A percentile compares a stretch with the other conserved stretches of the same genome.
These are phyloP conservation scores for Glebionis coronaria DNA, from an alignment of 129 eudicot species.

Conservation along the genomic window DNA sequence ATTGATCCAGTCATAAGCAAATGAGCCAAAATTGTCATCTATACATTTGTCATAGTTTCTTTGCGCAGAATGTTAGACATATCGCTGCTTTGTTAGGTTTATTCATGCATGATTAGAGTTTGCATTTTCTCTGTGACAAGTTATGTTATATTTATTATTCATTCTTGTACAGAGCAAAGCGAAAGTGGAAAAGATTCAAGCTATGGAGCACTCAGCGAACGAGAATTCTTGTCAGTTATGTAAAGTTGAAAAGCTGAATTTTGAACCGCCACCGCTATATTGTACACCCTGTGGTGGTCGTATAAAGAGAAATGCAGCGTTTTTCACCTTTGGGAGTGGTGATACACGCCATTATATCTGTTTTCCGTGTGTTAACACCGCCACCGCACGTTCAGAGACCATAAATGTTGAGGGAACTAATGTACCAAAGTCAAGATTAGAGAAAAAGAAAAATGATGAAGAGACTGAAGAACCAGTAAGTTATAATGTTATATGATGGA, in stretches of 20 bases:
- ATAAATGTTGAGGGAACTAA: slow-evolving; percentile 68
- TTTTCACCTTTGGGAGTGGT: slow-evolving; percentile 82
- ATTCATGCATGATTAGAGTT: slow-evolving; percentile 15
- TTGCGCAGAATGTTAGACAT: background rate
- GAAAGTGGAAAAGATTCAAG: slow-evolving; percentile 95
- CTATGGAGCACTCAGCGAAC: slow-evolving; percentile 85
- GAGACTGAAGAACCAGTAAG: slow-evolving; percentile 98
- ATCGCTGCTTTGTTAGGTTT: background rate
- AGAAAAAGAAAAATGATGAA: slow-evolving; percentile 92
- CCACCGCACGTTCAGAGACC: slow-evolving; percentile 90
- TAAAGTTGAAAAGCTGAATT: slow-evolving; percentile 92
- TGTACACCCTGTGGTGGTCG: slow-evolving; percentile 94
- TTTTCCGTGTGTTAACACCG: slow-evolving; percentile 72
- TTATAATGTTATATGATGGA: slow-evolving; percentile 24
- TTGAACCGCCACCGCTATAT: slow-evolving; percentile 97
- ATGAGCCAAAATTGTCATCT: slow-evolving; percentile 1
- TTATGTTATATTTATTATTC: background rate
- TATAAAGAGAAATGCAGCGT: slow-evolving; percentile 89
- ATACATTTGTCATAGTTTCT: background rate
- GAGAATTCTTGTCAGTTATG: slow-evolving; percentile 97
- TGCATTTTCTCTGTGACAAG: slow-evolving; percentile 7
- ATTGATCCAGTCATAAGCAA: background rate
- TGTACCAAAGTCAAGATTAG: slow-evolving; percentile 72
- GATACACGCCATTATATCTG: slow-evolving; percentile 87
- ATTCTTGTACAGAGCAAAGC: slow-evolving; percentile 76